These are phyloP conservation scores for Thelonectria rubi DNA, from an alignment of 2,329 filamentous ascomycete genomes.

Conservation along the genomic window DNA sequence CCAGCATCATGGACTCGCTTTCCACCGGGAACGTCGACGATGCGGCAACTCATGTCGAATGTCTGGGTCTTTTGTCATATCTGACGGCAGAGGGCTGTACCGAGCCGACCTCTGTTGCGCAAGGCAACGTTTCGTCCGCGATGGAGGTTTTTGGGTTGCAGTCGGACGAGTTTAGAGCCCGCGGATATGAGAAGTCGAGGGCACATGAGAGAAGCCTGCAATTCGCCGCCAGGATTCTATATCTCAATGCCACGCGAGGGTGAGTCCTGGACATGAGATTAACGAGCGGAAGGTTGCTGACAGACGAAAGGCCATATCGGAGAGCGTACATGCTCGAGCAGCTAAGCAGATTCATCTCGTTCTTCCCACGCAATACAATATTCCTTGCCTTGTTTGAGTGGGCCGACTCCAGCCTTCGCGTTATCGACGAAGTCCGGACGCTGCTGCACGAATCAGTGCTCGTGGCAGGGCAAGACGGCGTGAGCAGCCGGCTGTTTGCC, in stretches of 20 bases:
- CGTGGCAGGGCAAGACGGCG: conserved; percentile 49
- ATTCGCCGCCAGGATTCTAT: conserved; percentile 71
- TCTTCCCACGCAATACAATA: conserved; percentile 79
- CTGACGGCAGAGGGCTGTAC: conserved; percentile 56
- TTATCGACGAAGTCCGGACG: conserved; percentile 80
- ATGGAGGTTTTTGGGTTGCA: conserved; percentile 53
- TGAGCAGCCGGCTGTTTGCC: conserved; percentile 58
- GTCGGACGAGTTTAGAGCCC: conserved; percentile 54
- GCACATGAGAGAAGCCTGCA: conserved; percentile 75
- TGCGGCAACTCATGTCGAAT: conserved; percentile 67
- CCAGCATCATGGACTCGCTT: conserved; percentile 64
- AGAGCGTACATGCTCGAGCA: conserved; percentile 71
- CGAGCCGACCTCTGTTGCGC: conserved; percentile 56
- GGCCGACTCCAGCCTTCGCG: conserved; percentile 74
- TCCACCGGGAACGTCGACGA: conserved; percentile 57
- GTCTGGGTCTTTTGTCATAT: conserved; percentile 73
- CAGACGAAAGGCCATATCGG: conserved; percentile 65
- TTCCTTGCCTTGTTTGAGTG: conserved; percentile 79
- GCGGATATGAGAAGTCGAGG: conserved; percentile 44
- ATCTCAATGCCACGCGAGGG: conserved; percentile 69
- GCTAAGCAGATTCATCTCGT: conserved; percentile 66
- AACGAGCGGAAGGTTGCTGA: conserved; percentile 29
- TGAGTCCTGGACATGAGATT: conserved; percentile 43
- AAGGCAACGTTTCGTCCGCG: conserved; percentile 66
- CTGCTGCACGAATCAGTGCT: conserved; percentile 66